A percentile compares a stretch with the other conserved stretches of the same genome.
phyloP scores from a whole-genome alignment of 2,329 filamentous ascomycete species.

The Xylaria sp. region DNA sequence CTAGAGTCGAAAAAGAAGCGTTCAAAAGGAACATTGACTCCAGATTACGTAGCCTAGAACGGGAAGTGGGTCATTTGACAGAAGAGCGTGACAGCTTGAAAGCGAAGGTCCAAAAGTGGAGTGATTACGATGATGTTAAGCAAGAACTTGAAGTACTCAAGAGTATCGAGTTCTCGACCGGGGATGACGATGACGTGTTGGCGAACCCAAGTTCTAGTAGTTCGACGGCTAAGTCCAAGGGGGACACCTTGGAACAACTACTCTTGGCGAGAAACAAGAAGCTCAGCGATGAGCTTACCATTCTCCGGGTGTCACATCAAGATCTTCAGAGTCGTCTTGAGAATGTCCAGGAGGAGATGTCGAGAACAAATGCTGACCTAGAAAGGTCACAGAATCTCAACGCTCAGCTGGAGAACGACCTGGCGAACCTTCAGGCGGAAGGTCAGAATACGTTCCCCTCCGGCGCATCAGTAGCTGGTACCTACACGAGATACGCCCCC shows the following conservation, averaged over 20 bases:
- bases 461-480: conserved; percentile 90
- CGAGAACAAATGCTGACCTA: conserved; percentile 81
- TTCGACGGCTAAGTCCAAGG: conserved; percentile 61
- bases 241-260: conserved; percentile 88
- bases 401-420: conserved; percentile 87
- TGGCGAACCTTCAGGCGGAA: conserved; percentile 85
- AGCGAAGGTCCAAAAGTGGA: conserved; percentile 83
- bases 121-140: conserved; percentile 95
- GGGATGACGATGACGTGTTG: conserved; percentile 74
- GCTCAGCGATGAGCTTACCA: conserved; percentile 88
- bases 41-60: conserved; percentile 77
- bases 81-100: conserved; percentile 82
- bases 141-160: conserved; percentile 95
- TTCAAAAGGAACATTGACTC: conserved; percentile 78
- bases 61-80: conserved; percentile 74
- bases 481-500: conserved; percentile 81
- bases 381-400: conserved; percentile 85
- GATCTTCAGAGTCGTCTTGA: conserved; percentile 84
- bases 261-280: conserved; percentile 95
- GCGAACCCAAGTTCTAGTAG: conserved; percentile 56
- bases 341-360: conserved; percentile 81
- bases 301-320: conserved; percentile 91
- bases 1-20: conserved; percentile 81
- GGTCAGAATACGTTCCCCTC: conserved; percentile 83
- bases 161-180: conserved; percentile 95